phyloP scores from a whole-genome alignment of 148 eudicot genomes.

The Polygonum aviculare region DNA sequence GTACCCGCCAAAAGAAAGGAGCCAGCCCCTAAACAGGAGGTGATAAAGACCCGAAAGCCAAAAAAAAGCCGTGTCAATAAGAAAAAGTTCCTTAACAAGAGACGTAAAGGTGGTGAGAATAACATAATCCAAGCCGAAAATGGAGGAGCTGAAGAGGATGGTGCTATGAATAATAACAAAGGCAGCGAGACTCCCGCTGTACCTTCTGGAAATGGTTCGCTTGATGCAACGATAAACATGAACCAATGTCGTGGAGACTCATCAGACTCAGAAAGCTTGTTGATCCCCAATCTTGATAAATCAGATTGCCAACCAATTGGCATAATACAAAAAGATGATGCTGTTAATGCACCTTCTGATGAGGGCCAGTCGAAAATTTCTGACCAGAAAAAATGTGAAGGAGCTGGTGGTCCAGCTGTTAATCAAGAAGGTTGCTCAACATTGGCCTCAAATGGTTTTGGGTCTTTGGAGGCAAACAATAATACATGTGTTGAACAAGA shows the following conservation, averaged over 20 bases:
- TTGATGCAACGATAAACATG: neutral
- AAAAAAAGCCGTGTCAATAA: slow-evolving; percentile 34
- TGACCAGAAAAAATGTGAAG: no score
- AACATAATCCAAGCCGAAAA: slow-evolving; percentile 9
- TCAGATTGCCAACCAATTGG: neutral
- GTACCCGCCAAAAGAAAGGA: slow-evolving; percentile 55
- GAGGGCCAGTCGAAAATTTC: no score
- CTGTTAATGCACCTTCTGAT: no score
- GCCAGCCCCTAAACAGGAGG: slow-evolving; percentile 22
- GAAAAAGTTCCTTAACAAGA: slow-evolving; percentile 26
- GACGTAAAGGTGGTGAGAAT: slow-evolving; percentile 3
- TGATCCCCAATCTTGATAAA: neutral
- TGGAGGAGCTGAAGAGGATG: neutral
- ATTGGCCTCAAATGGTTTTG: no score
- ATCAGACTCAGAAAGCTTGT: slow-evolving; percentile 21
- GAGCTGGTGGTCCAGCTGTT: no score
- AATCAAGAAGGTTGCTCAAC: no score
- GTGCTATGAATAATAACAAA: slow-evolving; percentile 4
- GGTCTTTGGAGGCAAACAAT: no score
- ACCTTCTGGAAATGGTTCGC: neutral
- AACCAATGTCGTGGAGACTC: neutral
- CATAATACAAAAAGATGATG: no score
- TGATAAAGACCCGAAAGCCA: slow-evolving; percentile 34
- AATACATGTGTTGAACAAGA: no score
- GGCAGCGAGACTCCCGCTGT: slow-evolving; percentile 9